Evolutionary conservation across 495 filamentous ascomycete genomes (phyloP), one percentile per base, ranked within the genome.

Genomic region (Podospora pseudopauciseta): DNA sequence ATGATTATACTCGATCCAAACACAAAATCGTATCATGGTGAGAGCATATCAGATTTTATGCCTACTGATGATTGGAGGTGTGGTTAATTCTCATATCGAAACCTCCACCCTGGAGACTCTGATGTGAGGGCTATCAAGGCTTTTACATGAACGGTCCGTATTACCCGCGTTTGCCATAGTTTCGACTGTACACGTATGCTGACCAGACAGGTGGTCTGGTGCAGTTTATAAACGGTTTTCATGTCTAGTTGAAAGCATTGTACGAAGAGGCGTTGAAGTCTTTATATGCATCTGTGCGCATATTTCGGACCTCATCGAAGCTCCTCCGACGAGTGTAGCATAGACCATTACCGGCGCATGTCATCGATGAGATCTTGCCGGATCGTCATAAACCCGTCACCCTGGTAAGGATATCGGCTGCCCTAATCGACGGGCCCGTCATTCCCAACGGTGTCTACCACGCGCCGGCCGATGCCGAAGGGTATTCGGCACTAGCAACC

Each of bases 361-460:
- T 49, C 39, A 49, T 49, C 9, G 13, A 49, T 11, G 39, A 3
- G 39, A 49, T 49, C 7, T 49, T 49, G 32, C 28, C 28, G 32
- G 44, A 64, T 64, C 62, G 62, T 64, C 62, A 64, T 64, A 20
- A 28, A 11, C 7, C 62, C 62, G 26, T 64, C 62, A 64, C 44
- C 55, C 19, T 49, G 62, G 55, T 26, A 23, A 23, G 20, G 20
- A 23, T 23, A 58, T 26, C 20, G 32, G 18, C 30, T 39, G n/a
- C 30, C 62, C 62, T 64, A 44, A 64, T 64, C 62, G 39, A 28
- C 39, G 49, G 18, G 30, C 18, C 61, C 27, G n/a, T 32, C n/a
- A 19, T 5, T 39, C 20, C n/a, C 59, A 61, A 28, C 16, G 59
- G 16, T n/a, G 59, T 18, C 59, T 18, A 23, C 3, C 26, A 30